Conservation (phyloP, 2,329 filamentous ascomycete genomes). For the Fusarium annulatum region DNA sequence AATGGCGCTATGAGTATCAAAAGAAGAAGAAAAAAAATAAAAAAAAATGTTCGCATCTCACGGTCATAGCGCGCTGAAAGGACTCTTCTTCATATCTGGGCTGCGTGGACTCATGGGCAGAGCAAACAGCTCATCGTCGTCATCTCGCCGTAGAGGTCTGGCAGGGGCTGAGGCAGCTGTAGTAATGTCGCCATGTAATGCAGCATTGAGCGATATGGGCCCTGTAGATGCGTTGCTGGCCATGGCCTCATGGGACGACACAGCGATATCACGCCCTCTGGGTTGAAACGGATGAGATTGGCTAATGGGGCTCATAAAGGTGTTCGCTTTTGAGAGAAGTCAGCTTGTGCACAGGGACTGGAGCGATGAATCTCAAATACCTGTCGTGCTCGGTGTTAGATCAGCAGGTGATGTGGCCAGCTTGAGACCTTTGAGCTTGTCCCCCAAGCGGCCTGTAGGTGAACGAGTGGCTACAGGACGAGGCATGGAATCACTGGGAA, state of each 20-base stretch:
- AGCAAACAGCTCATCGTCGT: constrained; percentile 85
- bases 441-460: constrained; percentile 75
- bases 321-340: constrained; percentile 47
- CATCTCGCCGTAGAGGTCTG: constrained; percentile 39
- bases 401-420: constrained; percentile 78
- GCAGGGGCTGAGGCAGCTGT: constrained; percentile 29
- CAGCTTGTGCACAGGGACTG: constrained; percentile 27
- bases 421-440: constrained; percentile 83
- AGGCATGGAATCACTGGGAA: constrained; percentile 22
- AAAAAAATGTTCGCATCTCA: neutral
- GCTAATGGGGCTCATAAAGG: constrained; percentile 48
- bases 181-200: constrained; percentile 41
- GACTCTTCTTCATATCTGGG: constrained; percentile 86
- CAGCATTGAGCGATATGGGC: constrained; percentile 51
- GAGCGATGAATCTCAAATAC: constrained; percentile 51
- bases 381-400: constrained; percentile 63
- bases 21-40: neutral
- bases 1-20: neutral
- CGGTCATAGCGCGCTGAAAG: constrained; percentile 69
- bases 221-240: constrained; percentile 35
- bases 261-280: constrained; percentile 48
- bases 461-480: constrained; percentile 69
- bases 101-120: constrained; percentile 87
- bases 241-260: constrained; percentile 52
- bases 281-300: constrained; percentile 50